Base-by-base conservation (phyloP, 345 rosid species). In the Reutealis trisperma region DNA sequence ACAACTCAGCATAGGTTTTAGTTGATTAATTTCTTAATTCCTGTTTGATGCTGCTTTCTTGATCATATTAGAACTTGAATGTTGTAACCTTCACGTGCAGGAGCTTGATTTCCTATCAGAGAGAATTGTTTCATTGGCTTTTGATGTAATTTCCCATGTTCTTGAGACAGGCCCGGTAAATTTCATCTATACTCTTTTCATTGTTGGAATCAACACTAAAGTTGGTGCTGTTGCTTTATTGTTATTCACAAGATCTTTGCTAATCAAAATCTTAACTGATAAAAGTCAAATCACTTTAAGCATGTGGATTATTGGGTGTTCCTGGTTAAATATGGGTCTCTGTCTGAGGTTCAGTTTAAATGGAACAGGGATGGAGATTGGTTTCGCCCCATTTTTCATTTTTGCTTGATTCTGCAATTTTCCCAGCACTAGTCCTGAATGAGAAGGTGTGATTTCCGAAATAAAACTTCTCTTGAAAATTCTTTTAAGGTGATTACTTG, bases 161-260 rank as follows among this genome's bases (percentile, higher is more conserved):
- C 87, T 93, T 78, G 98, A 93, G 88, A 90, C 91, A 59, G 97
- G 97, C 77, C 97, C 91, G 14, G 97, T 93, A 85, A 34, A 89
- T 88, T 89, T 78, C 57, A 52, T 71, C 30, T 55, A 27, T 24
- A 13, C 67, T 60, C 65, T 52, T 55, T 77, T 41, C 7, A 11
- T 60, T 70, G 54, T 72, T 24, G 37, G 4, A 59, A 72, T n/a
- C 21, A 52, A 70, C n/a, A 0, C 15, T 22, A n/a, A 6, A 62
- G 34, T 42, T 54, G 15, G 49, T 59, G 0, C 61, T 16, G 32
- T 67, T 70, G 16, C 32, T 55, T 59, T 16, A 61, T 51, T 69
- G 57, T 60, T 71, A 49, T 67, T 82, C 41, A 15, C 12, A 64
- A 24, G 47, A 34, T 70, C 10, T 22, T 45, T 32, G 52, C 37